Percentiles rank a stretch among this genome's conserved stretches.
These are phyloP conservation scores for Vigna hirtella DNA, from an alignment of 306 rosid genomes.

Conservation along the genomic window DNA sequence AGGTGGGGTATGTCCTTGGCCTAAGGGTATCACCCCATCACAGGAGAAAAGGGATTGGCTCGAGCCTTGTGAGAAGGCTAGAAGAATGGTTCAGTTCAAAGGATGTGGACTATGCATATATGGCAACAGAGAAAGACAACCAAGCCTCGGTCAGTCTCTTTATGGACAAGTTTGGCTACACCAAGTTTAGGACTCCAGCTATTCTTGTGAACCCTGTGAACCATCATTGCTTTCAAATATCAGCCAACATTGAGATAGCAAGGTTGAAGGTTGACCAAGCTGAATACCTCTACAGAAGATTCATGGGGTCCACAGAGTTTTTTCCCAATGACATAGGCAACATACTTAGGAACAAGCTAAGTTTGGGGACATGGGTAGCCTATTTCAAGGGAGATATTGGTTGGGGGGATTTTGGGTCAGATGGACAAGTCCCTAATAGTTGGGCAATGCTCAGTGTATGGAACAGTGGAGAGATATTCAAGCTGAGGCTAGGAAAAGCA, in stretches of 20 bases:
- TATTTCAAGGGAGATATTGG: slow-evolving; percentile 57
- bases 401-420: slow-evolving; percentile 49
- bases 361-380: slow-evolving; percentile 93
- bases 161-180: slow-evolving; percentile 60
- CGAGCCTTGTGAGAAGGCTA: slow-evolving; percentile 59
- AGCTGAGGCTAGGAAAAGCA: slow-evolving; percentile 76
- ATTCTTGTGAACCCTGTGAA: slow-evolving; percentile 82
- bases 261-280: slow-evolving; percentile 79
- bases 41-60: slow-evolving; percentile 77
- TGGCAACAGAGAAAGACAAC: slow-evolving; percentile 89
- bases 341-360: slow-evolving; percentile 68
- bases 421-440: slow-evolving; percentile 53
- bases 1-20: slow-evolving; percentile 84
- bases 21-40: slow-evolving; percentile 70
- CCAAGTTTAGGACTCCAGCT: slow-evolving; percentile 73
- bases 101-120: slow-evolving; percentile 78
- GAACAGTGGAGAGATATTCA: slow-evolving; percentile 81
- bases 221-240: slow-evolving; percentile 44
- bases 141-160: slow-evolving; percentile 77
- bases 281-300: slow-evolving; percentile 68
- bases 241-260: slow-evolving; percentile 60
- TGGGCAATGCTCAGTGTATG: slow-evolving; percentile 96
- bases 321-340: slow-evolving; percentile 78
- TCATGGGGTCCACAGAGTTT: slow-evolving; percentile 74
- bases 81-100: slow-evolving; percentile 83